These are phyloP conservation scores for Penicillium digitatum DNA, from an alignment of 2,329 filamentous ascomycete species.

Conservation along the genomic window DNA sequence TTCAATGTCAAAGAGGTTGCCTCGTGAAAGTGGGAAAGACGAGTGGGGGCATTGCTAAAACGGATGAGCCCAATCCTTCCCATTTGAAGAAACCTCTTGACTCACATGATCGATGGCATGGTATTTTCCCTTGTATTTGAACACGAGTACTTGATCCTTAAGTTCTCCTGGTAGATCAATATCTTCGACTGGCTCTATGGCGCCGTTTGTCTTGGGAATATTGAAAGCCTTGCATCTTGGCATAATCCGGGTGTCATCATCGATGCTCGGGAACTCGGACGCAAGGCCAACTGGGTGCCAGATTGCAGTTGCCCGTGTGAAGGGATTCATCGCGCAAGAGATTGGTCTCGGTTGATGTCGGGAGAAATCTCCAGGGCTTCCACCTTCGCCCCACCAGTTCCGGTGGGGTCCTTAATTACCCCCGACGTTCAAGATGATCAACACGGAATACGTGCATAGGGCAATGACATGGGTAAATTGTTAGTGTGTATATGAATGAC, in stretches of 20 bases:
- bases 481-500: too few relatives aligned
- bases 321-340: constrained; percentile 18
- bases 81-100: background rate
- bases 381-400: constrained; percentile 1
- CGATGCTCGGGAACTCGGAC: constrained; percentile 55
- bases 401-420: background rate
- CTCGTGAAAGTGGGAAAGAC: constrained; percentile 61
- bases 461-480: background rate
- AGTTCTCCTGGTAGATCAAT: constrained; percentile 41
- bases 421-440: background rate
- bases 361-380: background rate
- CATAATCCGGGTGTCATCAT: constrained; percentile 34
- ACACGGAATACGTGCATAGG: background rate
- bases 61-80: constrained; percentile 1
- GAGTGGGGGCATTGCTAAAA: constrained; percentile 63
- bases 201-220: constrained; percentile 39
- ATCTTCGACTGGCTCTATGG: constrained; percentile 20
- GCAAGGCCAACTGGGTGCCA: constrained; percentile 54
- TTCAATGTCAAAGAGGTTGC: constrained; percentile 65
- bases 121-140: constrained; percentile 60
- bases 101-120: constrained; percentile 65
- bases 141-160: constrained; percentile 61
- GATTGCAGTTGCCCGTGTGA: constrained; percentile 22
- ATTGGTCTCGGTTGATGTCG: background rate
- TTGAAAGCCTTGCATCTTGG: constrained; percentile 59